Conservation (phyloP, 2,329 filamentous ascomycete genomes). For the Pyrenochaeta sp. region DNA sequence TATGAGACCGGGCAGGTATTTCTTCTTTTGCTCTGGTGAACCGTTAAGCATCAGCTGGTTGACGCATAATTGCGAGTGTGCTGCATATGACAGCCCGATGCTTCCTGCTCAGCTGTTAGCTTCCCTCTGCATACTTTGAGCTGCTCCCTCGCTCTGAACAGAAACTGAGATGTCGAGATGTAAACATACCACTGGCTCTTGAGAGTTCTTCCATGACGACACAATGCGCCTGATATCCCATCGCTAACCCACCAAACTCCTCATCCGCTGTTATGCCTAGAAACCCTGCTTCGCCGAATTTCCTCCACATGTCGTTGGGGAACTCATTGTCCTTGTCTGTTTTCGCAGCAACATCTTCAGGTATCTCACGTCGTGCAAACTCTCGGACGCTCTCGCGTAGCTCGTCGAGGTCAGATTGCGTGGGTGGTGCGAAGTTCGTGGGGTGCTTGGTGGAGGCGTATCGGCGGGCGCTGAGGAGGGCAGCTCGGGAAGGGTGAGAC, state of each 20-base stretch:
- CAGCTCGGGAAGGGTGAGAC: constrained; percentile 16
- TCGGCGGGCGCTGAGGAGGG: constrained; percentile 34
- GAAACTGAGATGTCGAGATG: neutral
- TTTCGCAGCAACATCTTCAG: constrained; percentile 79
- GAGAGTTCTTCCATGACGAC: constrained; percentile 95
- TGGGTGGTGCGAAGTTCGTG: constrained; percentile 72
- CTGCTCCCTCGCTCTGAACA: neutral
- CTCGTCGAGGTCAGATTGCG: constrained; percentile 77
- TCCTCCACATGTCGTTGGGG: constrained; percentile 89
- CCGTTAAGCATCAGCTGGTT: constrained; percentile 97
- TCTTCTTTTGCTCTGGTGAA: constrained; percentile 76
- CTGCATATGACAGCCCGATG: constrained; percentile 91
- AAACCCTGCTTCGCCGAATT: constrained; percentile 89
- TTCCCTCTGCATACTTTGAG: too few species aligned
- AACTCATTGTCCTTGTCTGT: constrained; percentile 92
- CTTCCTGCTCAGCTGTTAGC: constrained; percentile 53
- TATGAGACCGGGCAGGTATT: constrained; percentile 82
- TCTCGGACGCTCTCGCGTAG: constrained; percentile 86
- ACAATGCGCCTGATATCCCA: constrained; percentile 98
- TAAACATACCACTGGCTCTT: constrained; percentile 72
- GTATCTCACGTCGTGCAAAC: constrained; percentile 85
- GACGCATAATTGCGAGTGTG: constrained; percentile 94
- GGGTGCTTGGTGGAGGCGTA: constrained; percentile 75
- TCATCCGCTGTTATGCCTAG: constrained; percentile 94
- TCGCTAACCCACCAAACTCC: constrained; percentile 84